phyloP scores from a whole-genome alignment of 163 green algal species.

The Scenedesmus sp. region DNA sequence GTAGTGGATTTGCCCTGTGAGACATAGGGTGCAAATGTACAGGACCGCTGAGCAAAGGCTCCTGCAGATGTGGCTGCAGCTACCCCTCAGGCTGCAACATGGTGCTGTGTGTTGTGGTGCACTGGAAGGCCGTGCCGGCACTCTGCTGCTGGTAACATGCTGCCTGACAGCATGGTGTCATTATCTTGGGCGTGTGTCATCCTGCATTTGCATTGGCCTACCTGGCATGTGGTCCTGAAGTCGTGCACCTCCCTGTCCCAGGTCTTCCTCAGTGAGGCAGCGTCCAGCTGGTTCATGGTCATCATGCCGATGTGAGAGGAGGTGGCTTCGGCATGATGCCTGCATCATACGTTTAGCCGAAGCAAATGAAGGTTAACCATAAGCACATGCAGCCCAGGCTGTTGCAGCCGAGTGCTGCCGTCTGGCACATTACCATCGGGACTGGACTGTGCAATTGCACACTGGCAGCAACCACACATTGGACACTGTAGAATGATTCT shows the following conservation, averaged over 20 bases:
- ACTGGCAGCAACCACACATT: no score
- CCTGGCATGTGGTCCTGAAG: conserved; percentile 63
- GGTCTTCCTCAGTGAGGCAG: conserved; percentile 53
- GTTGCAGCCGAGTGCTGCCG: no score
- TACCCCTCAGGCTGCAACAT: background rate
- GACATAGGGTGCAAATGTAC: background rate
- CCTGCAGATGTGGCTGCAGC: background rate
- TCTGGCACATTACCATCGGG: no score
- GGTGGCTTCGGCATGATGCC: conserved; percentile 65
- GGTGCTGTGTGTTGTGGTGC: background rate
- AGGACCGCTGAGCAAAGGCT: background rate
- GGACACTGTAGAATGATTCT: no score
- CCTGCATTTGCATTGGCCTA: background rate
- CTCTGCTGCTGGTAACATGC: background rate
- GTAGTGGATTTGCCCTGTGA: conserved; percentile 70
- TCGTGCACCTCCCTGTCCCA: conserved; percentile 62
- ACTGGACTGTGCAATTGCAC: no score
- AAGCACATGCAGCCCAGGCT: no score
- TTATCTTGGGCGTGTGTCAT: background rate
- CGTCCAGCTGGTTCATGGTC: conserved; percentile 64
- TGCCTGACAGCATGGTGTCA: background rate
- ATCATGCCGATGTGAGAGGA: conserved; percentile 70
- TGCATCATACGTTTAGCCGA: conserved; percentile 44
- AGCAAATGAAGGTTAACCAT: background rate
- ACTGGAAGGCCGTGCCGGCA: background rate